Conservation (phyloP, 1,139 yeast species). For the Zhuliangozyma blackwelliae region DNA sequence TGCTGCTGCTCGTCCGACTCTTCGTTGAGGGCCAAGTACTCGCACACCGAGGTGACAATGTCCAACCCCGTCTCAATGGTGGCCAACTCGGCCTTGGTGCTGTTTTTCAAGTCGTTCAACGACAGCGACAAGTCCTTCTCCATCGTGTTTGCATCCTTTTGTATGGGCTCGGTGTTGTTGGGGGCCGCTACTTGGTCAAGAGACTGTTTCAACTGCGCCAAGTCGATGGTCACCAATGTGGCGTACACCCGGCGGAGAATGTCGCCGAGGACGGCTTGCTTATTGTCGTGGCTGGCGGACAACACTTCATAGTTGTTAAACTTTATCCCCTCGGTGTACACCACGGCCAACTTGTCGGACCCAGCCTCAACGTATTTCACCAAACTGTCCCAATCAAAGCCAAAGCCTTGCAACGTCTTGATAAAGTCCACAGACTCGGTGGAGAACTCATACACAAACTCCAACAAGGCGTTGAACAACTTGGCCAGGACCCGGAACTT, state of each 20-base stretch:
- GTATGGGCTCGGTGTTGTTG: constrained; percentile 38
- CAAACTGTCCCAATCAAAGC: constrained; percentile 9
- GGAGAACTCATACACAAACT: constrained; percentile 62
- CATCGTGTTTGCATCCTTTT: constrained; percentile 21
- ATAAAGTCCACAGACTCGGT: constrained; percentile 61
- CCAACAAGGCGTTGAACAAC: constrained; percentile 52
- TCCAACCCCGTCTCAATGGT: constrained; percentile 71
- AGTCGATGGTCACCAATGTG: constrained; percentile 36
- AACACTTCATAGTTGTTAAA: constrained; percentile 53
- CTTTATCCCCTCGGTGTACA: constrained; percentile 56
- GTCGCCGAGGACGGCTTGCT: constrained; percentile 17
- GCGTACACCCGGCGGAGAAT: constrained; percentile 24
- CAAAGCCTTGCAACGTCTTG: constrained; percentile 18
- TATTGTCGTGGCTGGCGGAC: constrained; percentile 14
- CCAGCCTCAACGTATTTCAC: constrained; percentile 10
- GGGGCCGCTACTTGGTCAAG: constrained; percentile 15
- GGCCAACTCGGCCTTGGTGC: constrained; percentile 53
- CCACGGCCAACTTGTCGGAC: constrained; percentile 40
- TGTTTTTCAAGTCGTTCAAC: constrained; percentile 16
- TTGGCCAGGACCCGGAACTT: constrained; percentile 34
- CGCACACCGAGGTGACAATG: constrained; percentile 70
- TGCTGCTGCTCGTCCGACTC: constrained; percentile 16
- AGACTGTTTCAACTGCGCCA: constrained; percentile 33
- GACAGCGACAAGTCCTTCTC: constrained; percentile 14
- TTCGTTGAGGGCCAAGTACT: constrained; percentile 41